Conservation (phyloP, 441 rosid genomes). For the Adansonia gregorii region DNA sequence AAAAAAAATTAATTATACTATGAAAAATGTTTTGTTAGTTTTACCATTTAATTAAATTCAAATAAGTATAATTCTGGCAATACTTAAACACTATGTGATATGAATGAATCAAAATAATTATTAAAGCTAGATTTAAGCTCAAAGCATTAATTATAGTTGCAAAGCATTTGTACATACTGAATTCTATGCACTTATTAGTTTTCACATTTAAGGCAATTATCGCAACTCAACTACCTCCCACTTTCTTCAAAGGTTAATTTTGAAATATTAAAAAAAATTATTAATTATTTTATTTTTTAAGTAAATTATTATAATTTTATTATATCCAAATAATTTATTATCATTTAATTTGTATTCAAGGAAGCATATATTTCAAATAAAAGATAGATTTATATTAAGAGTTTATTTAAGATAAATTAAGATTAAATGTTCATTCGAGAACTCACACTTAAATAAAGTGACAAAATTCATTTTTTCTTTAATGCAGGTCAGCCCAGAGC, state of each 20-base stretch:
- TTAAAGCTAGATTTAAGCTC: neutral
- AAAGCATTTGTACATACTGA: neutral
- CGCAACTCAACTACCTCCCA: slow-evolving; percentile 38
- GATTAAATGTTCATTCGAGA: too few species aligned
- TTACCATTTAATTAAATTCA: too few species aligned
- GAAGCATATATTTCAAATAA: too few species aligned
- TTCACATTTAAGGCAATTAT: slow-evolving; percentile 36
- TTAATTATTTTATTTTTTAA: neutral
- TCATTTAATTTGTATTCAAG: neutral
- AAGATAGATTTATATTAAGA: too few species aligned
- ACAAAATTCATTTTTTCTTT: neutral
- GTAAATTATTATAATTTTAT: neutral
- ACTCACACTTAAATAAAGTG: neutral
- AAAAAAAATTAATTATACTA: too few species aligned
- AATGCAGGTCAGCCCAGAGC: slow-evolving; percentile 91
- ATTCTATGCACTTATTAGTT: neutral
- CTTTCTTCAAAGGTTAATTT: neutral
- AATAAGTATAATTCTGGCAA: too few species aligned
- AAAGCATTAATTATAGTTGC: neutral
- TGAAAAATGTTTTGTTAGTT: too few species aligned
- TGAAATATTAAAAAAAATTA: too few species aligned
- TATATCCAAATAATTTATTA: neutral
- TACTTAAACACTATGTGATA: too few species aligned
- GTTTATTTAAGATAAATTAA: neutral
- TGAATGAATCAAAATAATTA: too few species aligned